A percentile compares a stretch with the other conserved stretches of the same genome.
Conservation (phyloP, 2,329 filamentous ascomycete genomes). For the Pestalotiopsis sp. region DNA sequence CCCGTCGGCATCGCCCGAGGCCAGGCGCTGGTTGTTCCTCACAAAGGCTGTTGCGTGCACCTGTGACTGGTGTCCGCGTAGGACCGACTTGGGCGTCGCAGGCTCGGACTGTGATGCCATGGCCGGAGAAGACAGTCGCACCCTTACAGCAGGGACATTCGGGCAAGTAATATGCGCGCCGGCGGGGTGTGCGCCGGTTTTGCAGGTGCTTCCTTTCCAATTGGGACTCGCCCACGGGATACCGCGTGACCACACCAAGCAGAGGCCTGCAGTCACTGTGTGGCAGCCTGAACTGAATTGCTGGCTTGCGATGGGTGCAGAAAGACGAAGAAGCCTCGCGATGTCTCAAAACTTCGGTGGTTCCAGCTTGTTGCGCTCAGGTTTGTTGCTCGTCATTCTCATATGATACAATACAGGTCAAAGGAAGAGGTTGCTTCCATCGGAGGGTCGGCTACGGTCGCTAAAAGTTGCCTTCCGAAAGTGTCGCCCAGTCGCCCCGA, state of each 20-base stretch:
- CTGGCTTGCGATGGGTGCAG: not conserved
- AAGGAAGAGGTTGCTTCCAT: not conserved
- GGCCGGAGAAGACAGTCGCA: not conserved
- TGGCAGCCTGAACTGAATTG: not conserved
- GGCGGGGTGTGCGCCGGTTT: not conserved
- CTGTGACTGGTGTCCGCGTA: conserved; percentile 82
- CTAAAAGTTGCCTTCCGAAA: conserved; percentile 8
- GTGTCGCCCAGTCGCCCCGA: not conserved
- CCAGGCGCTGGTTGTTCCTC: conserved; percentile 71
- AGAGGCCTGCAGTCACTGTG: not conserved
- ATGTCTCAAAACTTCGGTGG: not conserved
- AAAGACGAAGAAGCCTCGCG: not conserved
- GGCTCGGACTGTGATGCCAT: conserved; percentile 28
- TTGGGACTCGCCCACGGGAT: not conserved
- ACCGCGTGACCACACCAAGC: not conserved
- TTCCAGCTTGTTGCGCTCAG: not conserved
- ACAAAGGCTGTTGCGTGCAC: conserved; percentile 79
- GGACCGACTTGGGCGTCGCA: conserved; percentile 60
- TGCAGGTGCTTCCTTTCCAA: not conserved
- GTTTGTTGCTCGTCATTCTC: not conserved
- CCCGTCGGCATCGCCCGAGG: conserved; percentile 88
- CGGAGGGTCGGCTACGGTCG: not conserved
- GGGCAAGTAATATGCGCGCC: not conserved
- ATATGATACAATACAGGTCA: not conserved
- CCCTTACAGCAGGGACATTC: not conserved